Conservation (phyloP, 2,329 filamentous ascomycete genomes). For the Cordyceps farinosa region DNA sequence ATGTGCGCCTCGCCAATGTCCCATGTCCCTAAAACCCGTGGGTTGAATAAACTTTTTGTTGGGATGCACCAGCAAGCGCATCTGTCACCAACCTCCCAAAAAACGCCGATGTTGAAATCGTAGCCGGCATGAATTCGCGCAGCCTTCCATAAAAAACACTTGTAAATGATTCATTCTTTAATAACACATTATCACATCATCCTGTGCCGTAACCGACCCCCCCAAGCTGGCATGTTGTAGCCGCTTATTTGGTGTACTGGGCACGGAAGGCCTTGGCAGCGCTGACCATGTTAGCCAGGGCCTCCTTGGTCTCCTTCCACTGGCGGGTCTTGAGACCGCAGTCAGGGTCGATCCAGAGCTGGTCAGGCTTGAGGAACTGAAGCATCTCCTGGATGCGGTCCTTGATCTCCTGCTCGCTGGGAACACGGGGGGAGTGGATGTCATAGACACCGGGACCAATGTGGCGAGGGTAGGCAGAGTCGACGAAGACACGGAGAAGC, state of each 20-base stretch:
- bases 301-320: constrained; percentile 98
- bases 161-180: constrained; percentile 24
- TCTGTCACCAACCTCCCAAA: constrained; percentile 35
- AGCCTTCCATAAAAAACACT: constrained; percentile 30
- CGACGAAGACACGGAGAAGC: constrained; percentile 97
- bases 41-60: constrained; percentile 27
- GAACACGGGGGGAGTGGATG: constrained; percentile 98
- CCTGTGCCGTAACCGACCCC: background rate
- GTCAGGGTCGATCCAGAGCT: constrained; percentile 99
- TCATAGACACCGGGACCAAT: constrained; percentile 99
- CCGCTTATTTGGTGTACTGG: constrained; percentile 69
- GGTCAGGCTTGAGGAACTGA: constrained; percentile 91
- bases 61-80: constrained; percentile 33
- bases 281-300: constrained; percentile 94
- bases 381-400: constrained; percentile 98
- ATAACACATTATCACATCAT: constrained; percentile 18
- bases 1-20: constrained; percentile 19
- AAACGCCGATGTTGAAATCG: constrained; percentile 61
- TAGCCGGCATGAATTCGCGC: constrained; percentile 38
- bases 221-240: constrained; percentile 16
- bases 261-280: constrained; percentile 94
- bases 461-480: constrained; percentile 95
- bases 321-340: constrained; percentile 98
- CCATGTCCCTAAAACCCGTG: constrained; percentile 17
- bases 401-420: constrained; percentile 97